Conservation (phyloP, 495 filamentous ascomycete genomes). For the Penicillium diatomitis region DNA sequence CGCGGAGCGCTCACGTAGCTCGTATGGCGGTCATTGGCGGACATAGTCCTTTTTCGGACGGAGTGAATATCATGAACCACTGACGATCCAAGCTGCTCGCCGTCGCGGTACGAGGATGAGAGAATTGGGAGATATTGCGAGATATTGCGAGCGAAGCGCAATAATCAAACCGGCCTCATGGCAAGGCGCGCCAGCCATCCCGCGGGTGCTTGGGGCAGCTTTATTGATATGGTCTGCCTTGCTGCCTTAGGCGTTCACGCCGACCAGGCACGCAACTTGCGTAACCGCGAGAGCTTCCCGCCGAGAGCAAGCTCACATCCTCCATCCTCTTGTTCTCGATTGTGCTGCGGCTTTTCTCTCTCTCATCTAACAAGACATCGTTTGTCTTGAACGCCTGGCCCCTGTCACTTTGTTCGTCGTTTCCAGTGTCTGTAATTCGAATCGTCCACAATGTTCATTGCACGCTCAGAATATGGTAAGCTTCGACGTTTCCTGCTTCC, state of each 20-base stretch:
- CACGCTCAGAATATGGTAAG: constrained; percentile 98
- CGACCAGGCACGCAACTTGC: constrained; percentile 35
- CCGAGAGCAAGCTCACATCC: constrained; percentile 26
- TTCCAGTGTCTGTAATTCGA: not conserved
- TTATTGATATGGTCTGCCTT: constrained; percentile 15
- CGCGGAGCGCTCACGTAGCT: constrained; percentile 38
- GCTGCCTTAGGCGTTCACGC: constrained; percentile 16
- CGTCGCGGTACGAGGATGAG: too few species aligned
- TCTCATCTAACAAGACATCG: not conserved
- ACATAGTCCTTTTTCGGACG: constrained; percentile 29
- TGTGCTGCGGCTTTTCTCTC: constrained; percentile 8
- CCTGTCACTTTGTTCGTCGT: too few species aligned
- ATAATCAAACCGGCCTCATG: constrained; percentile 1
- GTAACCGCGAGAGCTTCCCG: constrained; percentile 26
- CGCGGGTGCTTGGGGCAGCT: constrained; percentile 11
- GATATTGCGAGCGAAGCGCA: not conserved
- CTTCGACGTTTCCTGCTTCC: constrained; percentile 15
- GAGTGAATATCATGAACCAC: constrained; percentile 16
- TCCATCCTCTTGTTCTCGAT: constrained; percentile 1
- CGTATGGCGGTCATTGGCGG: constrained; percentile 37
- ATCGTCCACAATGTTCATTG: constrained; percentile 86
- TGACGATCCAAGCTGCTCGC: not conserved
- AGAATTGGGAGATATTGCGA: too few species aligned
- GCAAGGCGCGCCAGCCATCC: constrained; percentile 8
- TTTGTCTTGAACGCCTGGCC: too few species aligned